These are phyloP conservation scores for Claviceps quebecensis DNA, from an alignment of 2,329 filamentous ascomycete genomes.

Conservation along the genomic window DNA sequence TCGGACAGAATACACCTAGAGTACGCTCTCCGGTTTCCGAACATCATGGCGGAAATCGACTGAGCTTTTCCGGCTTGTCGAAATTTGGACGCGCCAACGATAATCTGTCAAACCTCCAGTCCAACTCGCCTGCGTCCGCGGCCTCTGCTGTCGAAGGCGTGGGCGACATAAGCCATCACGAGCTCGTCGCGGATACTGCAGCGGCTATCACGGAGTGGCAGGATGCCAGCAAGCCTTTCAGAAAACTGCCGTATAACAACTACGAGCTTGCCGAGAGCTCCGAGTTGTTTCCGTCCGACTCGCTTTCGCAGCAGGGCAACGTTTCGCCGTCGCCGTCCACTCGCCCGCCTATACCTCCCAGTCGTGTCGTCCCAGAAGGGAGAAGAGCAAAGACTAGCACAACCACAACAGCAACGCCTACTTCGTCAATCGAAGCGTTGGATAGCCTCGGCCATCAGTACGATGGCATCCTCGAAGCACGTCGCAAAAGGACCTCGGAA, in stretches of 20 bases:
- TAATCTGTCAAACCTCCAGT: constrained; percentile 16
- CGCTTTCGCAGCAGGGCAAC: constrained; percentile 9
- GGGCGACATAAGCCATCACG: constrained; percentile 8
- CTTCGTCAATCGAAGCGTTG: background rate
- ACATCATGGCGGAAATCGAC: constrained; percentile 8
- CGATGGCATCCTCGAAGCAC: constrained; percentile 12
- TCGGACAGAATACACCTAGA: constrained; percentile 9
- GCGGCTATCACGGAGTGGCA: constrained; percentile 15
- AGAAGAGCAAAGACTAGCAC: background rate
- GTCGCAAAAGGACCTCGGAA: constrained; percentile 9
- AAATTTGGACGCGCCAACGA: constrained; percentile 17
- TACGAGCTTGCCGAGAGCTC: constrained; percentile 15
- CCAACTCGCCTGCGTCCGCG: constrained; percentile 12
- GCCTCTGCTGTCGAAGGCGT: constrained; percentile 7
- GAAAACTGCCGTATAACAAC: constrained; percentile 11
- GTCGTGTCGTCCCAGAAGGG: background rate
- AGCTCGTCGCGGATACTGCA: constrained; percentile 13
- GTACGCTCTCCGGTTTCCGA: constrained; percentile 17
- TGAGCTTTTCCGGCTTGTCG: constrained; percentile 16
- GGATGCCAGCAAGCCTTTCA: constrained; percentile 9
- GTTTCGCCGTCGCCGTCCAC: constrained; percentile 1
- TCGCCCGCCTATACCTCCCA: background rate
- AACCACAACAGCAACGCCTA: background rate
- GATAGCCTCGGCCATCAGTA: constrained; percentile 10
- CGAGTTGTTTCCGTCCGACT: constrained; percentile 13